Evolutionary conservation across 306 rosid genomes (phyloP).

Genomic region (Arachis hypogaea): DNA sequence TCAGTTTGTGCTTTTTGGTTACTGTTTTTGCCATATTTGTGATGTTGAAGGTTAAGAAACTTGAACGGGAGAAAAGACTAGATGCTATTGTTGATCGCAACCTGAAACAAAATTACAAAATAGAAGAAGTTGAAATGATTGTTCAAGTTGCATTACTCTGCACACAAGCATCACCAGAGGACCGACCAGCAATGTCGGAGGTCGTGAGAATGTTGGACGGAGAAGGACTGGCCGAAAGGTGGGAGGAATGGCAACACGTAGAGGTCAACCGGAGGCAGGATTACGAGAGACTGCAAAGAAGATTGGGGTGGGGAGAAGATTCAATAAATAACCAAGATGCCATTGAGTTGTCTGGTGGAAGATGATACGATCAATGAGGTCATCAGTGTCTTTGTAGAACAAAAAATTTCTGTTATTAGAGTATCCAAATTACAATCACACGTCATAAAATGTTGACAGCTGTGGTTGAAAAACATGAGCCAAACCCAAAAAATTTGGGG

Average conservation of each 20-base stretch:
- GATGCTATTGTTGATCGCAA: constrained; percentile 72
- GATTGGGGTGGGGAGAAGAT: constrained; percentile 84
- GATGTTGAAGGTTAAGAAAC: constrained; percentile 71
- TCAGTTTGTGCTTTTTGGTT: constrained; percentile 26
- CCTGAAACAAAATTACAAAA: constrained; percentile 53
- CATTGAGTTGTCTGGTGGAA: constrained; percentile 81
- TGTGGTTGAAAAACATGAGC: neutral
- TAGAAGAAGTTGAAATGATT: constrained; percentile 82
- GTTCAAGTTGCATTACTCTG: constrained; percentile 85
- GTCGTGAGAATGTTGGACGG: constrained; percentile 95
- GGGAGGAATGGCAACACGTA: constrained; percentile 88
- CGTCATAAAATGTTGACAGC: neutral
- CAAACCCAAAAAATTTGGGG: neutral
- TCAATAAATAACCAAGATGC: constrained; percentile 79
- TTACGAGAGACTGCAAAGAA: constrained; percentile 72
- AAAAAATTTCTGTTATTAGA: neutral
- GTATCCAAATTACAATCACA: neutral
- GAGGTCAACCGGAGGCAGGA: constrained; percentile 79
- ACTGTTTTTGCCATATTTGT: constrained; percentile 12
- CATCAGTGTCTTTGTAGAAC: neutral
- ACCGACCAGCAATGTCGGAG: constrained; percentile 90
- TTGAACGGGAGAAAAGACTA: constrained; percentile 72
- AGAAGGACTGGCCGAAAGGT: constrained; percentile 89
- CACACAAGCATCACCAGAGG: constrained; percentile 82
- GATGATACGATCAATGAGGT: constrained; percentile 52